phyloP scores from a whole-genome alignment of 2,329 filamentous ascomycete genomes.

The Geoglossum cookeanum region DNA sequence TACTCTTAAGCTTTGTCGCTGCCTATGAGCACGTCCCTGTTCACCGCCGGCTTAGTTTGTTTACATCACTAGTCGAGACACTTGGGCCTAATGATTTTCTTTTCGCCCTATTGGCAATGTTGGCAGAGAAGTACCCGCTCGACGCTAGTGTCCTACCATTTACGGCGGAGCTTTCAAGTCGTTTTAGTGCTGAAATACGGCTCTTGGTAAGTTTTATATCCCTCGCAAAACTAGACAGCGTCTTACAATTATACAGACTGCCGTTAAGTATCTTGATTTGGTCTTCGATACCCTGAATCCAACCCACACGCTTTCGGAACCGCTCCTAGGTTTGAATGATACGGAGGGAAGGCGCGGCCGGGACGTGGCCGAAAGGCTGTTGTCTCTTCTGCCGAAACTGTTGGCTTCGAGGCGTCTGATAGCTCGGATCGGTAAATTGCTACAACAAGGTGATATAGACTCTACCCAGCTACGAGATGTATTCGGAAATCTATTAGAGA shows the following conservation, averaged over 20 bases:
- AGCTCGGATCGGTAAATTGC: neutral
- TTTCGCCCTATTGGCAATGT: slow-evolving; percentile 70
- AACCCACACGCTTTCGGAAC: slow-evolving; percentile 53
- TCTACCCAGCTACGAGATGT: slow-evolving; percentile 5
- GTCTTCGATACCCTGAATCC: slow-evolving; percentile 56
- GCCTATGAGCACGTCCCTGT: slow-evolving; percentile 91
- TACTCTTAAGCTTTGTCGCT: slow-evolving; percentile 88
- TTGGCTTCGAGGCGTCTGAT: neutral
- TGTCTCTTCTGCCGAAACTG: slow-evolving; percentile 1
- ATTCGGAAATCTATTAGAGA: slow-evolving; percentile 22
- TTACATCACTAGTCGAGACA: slow-evolving; percentile 67
- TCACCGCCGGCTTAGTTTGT: slow-evolving; percentile 65
- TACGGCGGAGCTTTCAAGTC: slow-evolving; percentile 50
- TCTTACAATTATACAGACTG: slow-evolving; percentile 29
- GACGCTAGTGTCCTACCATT: slow-evolving; percentile 58
- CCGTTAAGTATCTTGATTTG: slow-evolving; percentile 58
- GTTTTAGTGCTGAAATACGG: slow-evolving; percentile 57
- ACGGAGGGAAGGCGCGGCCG: neutral
- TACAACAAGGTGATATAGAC: neutral
- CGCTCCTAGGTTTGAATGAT: slow-evolving; percentile 45
- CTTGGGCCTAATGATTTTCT: slow-evolving; percentile 74
- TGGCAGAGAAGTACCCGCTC: slow-evolving; percentile 75
- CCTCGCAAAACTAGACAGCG: neutral
- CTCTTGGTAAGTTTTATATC: slow-evolving; percentile 27
- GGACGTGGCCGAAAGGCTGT: neutral